Conservation (phyloP, 257 asterid genomes). For the Nicotiana tabacum region DNA sequence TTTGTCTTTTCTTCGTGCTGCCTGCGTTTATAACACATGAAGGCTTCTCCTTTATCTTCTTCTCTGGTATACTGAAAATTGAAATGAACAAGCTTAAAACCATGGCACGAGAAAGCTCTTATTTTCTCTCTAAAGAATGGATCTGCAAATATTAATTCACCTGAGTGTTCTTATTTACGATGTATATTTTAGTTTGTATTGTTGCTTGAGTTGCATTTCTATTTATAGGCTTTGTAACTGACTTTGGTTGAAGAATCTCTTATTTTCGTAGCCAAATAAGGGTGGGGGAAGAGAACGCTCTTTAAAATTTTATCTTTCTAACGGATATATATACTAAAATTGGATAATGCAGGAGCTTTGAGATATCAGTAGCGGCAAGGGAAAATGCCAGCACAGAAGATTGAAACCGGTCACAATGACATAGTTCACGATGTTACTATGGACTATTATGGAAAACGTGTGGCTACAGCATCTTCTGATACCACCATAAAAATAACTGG, state of each 20-base stretch:
- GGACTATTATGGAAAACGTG: constrained; percentile 93
- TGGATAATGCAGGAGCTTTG: neutral
- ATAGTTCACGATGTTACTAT: constrained; percentile 80
- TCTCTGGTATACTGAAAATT: neutral
- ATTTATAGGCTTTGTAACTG: neutral
- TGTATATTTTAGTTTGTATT: neutral
- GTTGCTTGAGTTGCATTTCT: constrained; percentile 5
- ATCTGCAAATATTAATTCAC: neutral
- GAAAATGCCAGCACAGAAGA: constrained; percentile 89
- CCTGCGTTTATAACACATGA: neutral
- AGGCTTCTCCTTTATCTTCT: neutral
- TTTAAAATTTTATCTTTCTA: neutral
- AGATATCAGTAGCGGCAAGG: constrained; percentile 2
- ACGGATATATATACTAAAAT: neutral
- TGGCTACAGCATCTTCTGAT: constrained; percentile 93
- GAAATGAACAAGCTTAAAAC: neutral
- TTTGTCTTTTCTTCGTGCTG: neutral
- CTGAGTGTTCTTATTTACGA: neutral
- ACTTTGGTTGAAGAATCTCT: neutral
- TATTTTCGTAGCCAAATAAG: neutral
- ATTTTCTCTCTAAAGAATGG: neutral
- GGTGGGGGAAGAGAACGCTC: neutral
- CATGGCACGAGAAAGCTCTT: neutral
- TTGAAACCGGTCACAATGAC: constrained; percentile 89
- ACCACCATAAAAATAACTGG: constrained; percentile 70